Base-by-base conservation (phyloP, 1,284 basidiomycete genomes). In the Tilletiopsis washingtonensis region DNA sequence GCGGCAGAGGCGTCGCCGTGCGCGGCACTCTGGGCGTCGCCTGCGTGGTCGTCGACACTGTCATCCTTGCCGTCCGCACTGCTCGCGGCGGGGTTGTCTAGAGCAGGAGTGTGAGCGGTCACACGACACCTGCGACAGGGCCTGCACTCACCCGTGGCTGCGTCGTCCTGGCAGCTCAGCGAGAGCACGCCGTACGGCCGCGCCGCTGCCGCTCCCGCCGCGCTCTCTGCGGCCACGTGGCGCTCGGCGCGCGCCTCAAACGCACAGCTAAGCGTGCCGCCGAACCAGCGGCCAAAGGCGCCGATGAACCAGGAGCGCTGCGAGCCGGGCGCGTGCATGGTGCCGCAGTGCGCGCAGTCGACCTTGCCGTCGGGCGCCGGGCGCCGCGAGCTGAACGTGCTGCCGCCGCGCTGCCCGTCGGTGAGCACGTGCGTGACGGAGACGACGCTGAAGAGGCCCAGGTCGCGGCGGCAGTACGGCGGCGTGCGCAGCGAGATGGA, bases 401-500 rank as follows among this genome's bases (percentile, higher is more conserved):
- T 52, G 44, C 4, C 38, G 14, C 3, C n/a, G n/a, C 17, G 24
- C 32, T 23, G 44, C 42, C 26, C 48, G 51, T 7, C 45, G 37
- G 19, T 51, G 37, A 24, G 27, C 3, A 46, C 20, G 29, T 78
- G 75, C 4, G 76, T 64, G 24, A 79, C 76, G 43, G 77, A 74
- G 53, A 89, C 90, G 67, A 93, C 78, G 45, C 89, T 89, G 72
- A 91, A 84, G 54, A 96, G 77, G 29, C 81, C 85, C 70, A 88
- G 86, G 64, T 81, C 86, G 57, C 85, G 84, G 70, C 89, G 85
- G 57, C 84, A 81, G 72, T 91, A 89, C 65, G 85, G 84, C n/a
- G 91, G 91, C 1, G 91, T 97, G 54, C 88, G 85, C 42, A 97
- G 81, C 2, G 88, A 88, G 54, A 97, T 82, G 26, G 88, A 85